phyloP scores from a whole-genome alignment of 2,329 filamentous ascomycete genomes.

The Nigrograna mackinnonii region DNA sequence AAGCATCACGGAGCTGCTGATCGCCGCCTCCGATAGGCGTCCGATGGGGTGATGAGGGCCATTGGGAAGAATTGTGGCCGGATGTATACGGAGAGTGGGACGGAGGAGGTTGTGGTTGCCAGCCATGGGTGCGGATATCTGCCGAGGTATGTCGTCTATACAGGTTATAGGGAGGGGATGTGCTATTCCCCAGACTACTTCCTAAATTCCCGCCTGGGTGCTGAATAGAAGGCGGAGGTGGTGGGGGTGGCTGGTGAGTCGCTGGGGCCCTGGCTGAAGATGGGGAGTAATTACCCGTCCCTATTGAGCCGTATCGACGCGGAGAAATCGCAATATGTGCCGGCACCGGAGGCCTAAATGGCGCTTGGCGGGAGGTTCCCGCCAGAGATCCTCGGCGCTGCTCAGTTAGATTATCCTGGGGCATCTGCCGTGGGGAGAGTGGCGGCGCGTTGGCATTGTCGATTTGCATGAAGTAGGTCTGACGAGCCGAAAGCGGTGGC shows the following conservation, averaged over 20 bases:
- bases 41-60: slow-evolving; percentile 68
- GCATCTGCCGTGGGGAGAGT: slow-evolving; percentile 83
- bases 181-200: slow-evolving; percentile 46
- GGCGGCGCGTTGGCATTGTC: slow-evolving; percentile 62
- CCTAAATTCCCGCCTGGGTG: slow-evolving; percentile 58
- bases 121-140: slow-evolving; percentile 77
- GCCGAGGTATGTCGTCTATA: slow-evolving; percentile 89
- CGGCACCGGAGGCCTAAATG: slow-evolving; percentile 77
- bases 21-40: slow-evolving; percentile 53
- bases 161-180: slow-evolving; percentile 67
- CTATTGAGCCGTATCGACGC: slow-evolving; percentile 85
- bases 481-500: slow-evolving; percentile 57
- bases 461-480: slow-evolving; percentile 47
- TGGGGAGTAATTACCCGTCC: slow-evolving; percentile 68
- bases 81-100: slow-evolving; percentile 69
- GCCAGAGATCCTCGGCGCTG: slow-evolving; percentile 70
- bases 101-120: slow-evolving; percentile 59
- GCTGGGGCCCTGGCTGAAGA: slow-evolving; percentile 76
- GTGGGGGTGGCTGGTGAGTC: slow-evolving; percentile 59
- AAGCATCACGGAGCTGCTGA: slow-evolving; percentile 72
- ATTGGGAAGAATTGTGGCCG: slow-evolving; percentile 63
- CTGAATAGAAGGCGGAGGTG: slow-evolving; percentile 68
- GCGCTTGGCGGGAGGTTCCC: slow-evolving; percentile 61
- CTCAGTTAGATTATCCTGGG: slow-evolving; percentile 70
- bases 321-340: slow-evolving; percentile 80